Base-by-base conservation (phyloP, 2,329 filamentous ascomycete genomes). In the Monosporascus sp. region DNA sequence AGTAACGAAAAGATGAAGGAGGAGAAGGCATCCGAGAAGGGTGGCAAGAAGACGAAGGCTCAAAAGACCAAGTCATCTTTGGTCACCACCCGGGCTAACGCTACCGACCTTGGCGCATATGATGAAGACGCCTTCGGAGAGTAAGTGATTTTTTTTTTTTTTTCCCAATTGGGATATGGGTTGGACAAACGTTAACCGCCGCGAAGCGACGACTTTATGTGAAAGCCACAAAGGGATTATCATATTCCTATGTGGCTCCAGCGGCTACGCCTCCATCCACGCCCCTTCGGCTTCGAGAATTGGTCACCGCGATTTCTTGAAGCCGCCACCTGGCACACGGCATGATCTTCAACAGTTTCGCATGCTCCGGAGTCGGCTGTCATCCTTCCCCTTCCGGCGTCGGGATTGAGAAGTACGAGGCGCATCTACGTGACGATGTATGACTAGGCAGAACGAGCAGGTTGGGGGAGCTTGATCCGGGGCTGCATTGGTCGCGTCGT, bases 1-100 rank as follows among this genome's bases (percentile, higher is more conserved):
- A 83, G 90, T 69, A 99, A 99, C 71, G 94, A 97, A 83, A 97
- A 96, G 82, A 87, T 97, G 87, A 95, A 91, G 79, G 92, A 97
- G 73, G 94, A 99, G 82, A 97, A 97, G 82, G 86, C 87, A 4
- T 84, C 90, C 3, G 91, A 96, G 61, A 97, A 96, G 80, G 86
- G 90, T 52, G 90, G 87, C 66, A 99, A 97, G 88, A 99, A 97
- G 85, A 85, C 80, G 64, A 97, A 97, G 83, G 92, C 92, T 5
- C 88, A 90, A 57, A 97, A 97, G 85, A 96, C 88, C 40, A 99
- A 99, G 85, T 84, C 89, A 19, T 87, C 84, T 7, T 78, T 97
- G 49, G 88, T 89, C 52, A 85, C 88, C 55, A 76, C 73, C 66
- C 76, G 87, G 67, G 73, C 79, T 63, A 79, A 79, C 59, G 74